Base-by-base conservation (phyloP, 1,284 basidiomycete species). In the Albatrellus sp. region DNA sequence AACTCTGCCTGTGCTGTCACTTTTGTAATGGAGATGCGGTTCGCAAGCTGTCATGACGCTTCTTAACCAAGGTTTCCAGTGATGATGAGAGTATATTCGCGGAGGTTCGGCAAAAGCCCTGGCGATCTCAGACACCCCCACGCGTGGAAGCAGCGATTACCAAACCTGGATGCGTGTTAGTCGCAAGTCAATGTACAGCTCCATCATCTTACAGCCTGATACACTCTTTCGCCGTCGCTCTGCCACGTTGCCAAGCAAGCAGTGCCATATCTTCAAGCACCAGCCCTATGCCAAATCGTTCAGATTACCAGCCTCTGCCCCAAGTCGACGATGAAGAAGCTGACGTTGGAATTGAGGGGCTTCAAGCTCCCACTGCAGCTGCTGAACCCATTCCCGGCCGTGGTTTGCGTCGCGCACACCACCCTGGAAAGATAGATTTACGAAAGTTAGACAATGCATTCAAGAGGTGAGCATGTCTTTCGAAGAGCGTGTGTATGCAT, bases 381-480 rank as follows among this genome's bases (percentile, higher is more conserved):
- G 46, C 51, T 16, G 36, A 28, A 31, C 36, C 46, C 28, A 32
- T 13, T 14, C 59, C 64, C 45, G 35, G 46, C 54, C 68, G 65
- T 54, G 61, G 68, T 12, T 58, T 60, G 45, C 70, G 70, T 51
- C 70, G 73, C 46, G 52, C 69, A 45, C 61, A 65, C 48, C 70
- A 70, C 48, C 71, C 77, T 36, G 77, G 74, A 34, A 73, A 73
- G 53, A 82, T 88, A 55, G 84, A 88, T 68, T 63, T 88, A 45
- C 72, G 73, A 37, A 85, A 84, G 55, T 58, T 89, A 46, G 86
- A 89, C 57, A 76, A 67, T 56, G 86, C 86, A 11, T 89, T 89
- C 66, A 88, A 87, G 63, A 71, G 82, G 77, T 80, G 40, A 28
- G n/a, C 30, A 5, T 5, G 12, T 36, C 24, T 33, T 24, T 46